Base-by-base conservation (phyloP, 1,139 yeast genomes). In the Zygoascus meyerae region DNA sequence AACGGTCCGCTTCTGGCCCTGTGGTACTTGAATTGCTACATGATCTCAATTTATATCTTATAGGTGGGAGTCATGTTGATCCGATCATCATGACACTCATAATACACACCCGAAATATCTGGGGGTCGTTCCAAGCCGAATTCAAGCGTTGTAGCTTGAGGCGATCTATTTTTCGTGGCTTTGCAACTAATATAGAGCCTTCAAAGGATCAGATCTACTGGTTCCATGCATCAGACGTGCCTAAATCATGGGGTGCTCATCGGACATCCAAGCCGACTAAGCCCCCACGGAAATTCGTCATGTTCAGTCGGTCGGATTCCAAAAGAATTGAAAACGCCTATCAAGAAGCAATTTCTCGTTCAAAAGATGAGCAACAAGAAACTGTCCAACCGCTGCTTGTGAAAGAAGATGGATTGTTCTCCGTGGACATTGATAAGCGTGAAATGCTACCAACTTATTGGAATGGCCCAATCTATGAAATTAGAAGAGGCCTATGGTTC, bases 401-500 rank as follows among this genome's bases (percentile, higher is more conserved):
- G 2, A 83, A 83, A 58, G 96, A 87, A 57, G 98, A 90, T 58
- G 76, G 78, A 30, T 67, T 90, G 36, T 86, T 84, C 57, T 78
- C 81, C 56, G 96, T 89, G 1, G 78, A 86, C 58, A 54, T 90
- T 28, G 55, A 62, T 1, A 63, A 67, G 6, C 73, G 79, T 62
- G 74, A 73, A 46, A 64, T 90, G 55, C 55, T 68, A 1, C 95
- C 97, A 0, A 75, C 83, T 0, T 90, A 82, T 62, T 90, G 97
- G 97, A 82, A 79, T 2, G 97, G 97, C 1, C 95, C 97, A 0
- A 68, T 72, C 1, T 92, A 81, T 60, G 92, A 85, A 52, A 86
- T 90, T 1, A 72, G 96, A 34, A 68, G 97, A 44, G 96, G 96
- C 0, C 65, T 80, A 1, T 90, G 98, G 98, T 87, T 86, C 60